Evolutionary conservation across 495 filamentous ascomycete species (phyloP).

Genomic region (Aspergillus mulundensis): DNA sequence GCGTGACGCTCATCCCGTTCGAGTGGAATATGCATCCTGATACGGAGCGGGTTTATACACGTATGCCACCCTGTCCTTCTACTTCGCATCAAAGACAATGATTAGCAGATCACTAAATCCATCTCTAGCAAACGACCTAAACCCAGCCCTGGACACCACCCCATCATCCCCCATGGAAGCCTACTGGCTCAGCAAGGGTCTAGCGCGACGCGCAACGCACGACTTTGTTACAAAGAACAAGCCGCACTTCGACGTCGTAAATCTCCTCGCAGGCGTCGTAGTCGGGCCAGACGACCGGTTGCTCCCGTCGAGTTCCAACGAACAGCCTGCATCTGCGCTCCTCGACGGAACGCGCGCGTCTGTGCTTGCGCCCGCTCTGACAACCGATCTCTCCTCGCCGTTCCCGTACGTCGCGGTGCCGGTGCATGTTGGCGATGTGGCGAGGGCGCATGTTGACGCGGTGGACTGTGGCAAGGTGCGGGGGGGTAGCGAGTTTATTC

Average conservation of each 20-base stretch:
- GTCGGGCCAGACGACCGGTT: slow-evolving; percentile 22
- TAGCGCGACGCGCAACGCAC: slow-evolving; percentile 25
- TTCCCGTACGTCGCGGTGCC: slow-evolving; percentile 15
- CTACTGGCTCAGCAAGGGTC: slow-evolving; percentile 29
- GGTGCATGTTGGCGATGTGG: slow-evolving; percentile 26
- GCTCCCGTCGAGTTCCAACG: background rate
- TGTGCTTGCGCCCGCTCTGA: slow-evolving; percentile 16
- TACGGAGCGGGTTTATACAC: slow-evolving; percentile 16
- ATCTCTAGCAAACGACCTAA: background rate
- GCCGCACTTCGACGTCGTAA: slow-evolving; percentile 24
- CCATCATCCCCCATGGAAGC: slow-evolving; percentile 19
- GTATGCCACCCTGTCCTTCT: background rate
- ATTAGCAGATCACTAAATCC: too few species aligned
- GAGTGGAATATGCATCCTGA: slow-evolving; percentile 22
- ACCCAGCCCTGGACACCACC: background rate
- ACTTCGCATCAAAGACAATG: background rate
- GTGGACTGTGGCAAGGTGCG: slow-evolving; percentile 15
- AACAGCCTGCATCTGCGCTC: slow-evolving; percentile 9
- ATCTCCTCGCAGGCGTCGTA: slow-evolving; percentile 19
- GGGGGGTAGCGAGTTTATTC: too few species aligned
- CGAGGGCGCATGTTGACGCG: slow-evolving; percentile 25
- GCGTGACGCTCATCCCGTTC: slow-evolving; percentile 22
- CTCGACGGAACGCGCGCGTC: slow-evolving; percentile 15
- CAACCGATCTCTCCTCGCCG: slow-evolving; percentile 7
- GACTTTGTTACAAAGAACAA: slow-evolving; percentile 15